Base-by-base conservation (phyloP, 73 alveolate species). In the Breviolum minutum region DNA sequence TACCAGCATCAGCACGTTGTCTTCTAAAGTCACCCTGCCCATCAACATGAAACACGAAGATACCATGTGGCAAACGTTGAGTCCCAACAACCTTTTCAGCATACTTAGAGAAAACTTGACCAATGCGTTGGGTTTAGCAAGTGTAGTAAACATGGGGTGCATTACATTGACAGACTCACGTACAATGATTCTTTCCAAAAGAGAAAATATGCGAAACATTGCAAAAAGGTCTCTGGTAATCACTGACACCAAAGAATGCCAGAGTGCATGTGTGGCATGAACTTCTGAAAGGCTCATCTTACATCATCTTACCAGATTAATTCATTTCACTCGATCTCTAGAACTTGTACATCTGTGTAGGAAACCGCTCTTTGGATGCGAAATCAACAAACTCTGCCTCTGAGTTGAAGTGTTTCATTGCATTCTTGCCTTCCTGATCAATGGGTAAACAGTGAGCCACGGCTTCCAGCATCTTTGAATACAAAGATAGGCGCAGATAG, bases 21-120 rank as follows among this genome's bases (percentile, higher is more conserved):
- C 91, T 82, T 61, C 61, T 82, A 73, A 82, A 82, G 74, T 48
- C 74, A 24, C 91, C 91, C 91, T 82, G 74, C 14, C 54, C 54
- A 40, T 40, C 54, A 40, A 40, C 54, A 40, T 40, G 54, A 40
- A 40, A 40, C 54, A 40, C 3, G 54, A 40, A 40, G 3, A 40
- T 3, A 40, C 54, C 54, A 40, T 40, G 54, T 40, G 54, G 54
- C 54, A 40, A 40, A 40, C 54, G 54, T 40, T 40, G 54, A 40
- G 0, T 40, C 54, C 54, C 54, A 40, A 40, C 54, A 40, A 40
- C 54, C 54, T 17, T 14, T 22, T 68, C 24, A 14, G 77, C 77
- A 68, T 22, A 68, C n/a, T 14, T 22, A 4, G 24, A 22, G 77
- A 1, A 22, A 68, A 22, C 17, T 14, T 22, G n/a, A 68, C 17